Evolutionary conservation across 257 asterid species (phyloP).

Genomic region (Mentha longifolia): DNA sequence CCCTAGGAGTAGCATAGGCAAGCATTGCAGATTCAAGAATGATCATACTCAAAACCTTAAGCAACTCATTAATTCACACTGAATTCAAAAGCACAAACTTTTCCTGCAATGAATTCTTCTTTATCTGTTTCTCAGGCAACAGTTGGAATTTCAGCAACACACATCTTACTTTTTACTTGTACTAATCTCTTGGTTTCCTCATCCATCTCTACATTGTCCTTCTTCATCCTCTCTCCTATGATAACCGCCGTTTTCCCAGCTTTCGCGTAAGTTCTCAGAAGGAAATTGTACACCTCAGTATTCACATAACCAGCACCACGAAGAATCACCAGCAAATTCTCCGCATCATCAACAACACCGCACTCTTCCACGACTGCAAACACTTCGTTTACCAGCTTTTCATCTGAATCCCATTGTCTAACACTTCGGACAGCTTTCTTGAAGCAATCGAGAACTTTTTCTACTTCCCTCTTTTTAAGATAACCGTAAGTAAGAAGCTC

Average conservation of each 20-base stretch:
- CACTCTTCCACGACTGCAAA: constrained; percentile 60
- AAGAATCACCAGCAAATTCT: constrained; percentile 59
- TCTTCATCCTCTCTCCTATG: constrained; percentile 87
- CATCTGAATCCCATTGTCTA: constrained; percentile 78
- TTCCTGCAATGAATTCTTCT: background rate
- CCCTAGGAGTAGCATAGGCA: too few species aligned
- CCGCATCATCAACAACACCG: constrained; percentile 75
- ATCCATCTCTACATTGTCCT: constrained; percentile 65
- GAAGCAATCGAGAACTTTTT: constrained; percentile 63
- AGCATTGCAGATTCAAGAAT: too few species aligned
- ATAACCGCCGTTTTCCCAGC: constrained; percentile 82
- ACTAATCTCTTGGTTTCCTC: constrained; percentile 65
- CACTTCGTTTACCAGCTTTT: constrained; percentile 53
- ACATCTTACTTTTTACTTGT: constrained; percentile 64
- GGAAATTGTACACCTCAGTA: constrained; percentile 65
- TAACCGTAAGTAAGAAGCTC: constrained; percentile 87
- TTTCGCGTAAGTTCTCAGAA: constrained; percentile 71
- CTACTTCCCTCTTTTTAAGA: constrained; percentile 56
- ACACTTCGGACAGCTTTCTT: constrained; percentile 64
- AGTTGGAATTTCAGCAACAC: constrained; percentile 65
- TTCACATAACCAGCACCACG: constrained; percentile 59
- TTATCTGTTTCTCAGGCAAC: constrained; percentile 38
- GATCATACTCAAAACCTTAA: too few species aligned
- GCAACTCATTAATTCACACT: too few species aligned
- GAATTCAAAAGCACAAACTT: too few species aligned